Conservation (phyloP, 2,329 filamentous ascomycete species). For the Fusarium keratoplasticum region DNA sequence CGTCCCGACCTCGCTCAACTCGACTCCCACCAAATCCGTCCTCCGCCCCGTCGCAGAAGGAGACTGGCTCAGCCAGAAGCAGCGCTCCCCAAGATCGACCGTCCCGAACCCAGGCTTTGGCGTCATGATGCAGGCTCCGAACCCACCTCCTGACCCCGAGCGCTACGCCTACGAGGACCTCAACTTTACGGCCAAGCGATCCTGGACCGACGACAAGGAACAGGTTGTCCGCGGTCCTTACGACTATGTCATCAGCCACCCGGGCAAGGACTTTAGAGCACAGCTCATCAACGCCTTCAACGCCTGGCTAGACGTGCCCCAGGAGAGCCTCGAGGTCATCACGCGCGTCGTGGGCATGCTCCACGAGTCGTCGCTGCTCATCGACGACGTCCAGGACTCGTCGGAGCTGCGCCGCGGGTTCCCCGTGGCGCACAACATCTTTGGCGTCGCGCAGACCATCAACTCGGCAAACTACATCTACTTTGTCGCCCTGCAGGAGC, state of each 20-base stretch:
- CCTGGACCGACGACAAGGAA: constrained; percentile 81
- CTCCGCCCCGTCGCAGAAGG: constrained; percentile 68
- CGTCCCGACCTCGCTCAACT: constrained; percentile 46
- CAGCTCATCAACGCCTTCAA: constrained; percentile 87
- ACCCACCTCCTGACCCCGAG: constrained; percentile 59
- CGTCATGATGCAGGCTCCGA: constrained; percentile 51
- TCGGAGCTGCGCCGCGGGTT: constrained; percentile 81
- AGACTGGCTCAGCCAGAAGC: constrained; percentile 67
- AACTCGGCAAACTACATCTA: constrained; percentile 93
- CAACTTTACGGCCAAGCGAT: constrained; percentile 61
- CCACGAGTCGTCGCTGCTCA: constrained; percentile 83
- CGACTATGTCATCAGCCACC: constrained; percentile 82
- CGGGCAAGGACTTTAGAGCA: constrained; percentile 86
- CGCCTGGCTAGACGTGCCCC: constrained; percentile 80
- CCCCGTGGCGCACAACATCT: constrained; percentile 86
- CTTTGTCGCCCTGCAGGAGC: constrained; percentile 81
- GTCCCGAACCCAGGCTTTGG: constrained; percentile 28
- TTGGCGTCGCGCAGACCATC: constrained; percentile 88
- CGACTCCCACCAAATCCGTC: constrained; percentile 49
- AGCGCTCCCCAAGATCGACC: constrained; percentile 28
- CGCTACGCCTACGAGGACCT: constrained; percentile 68
- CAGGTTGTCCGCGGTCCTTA: constrained; percentile 81
- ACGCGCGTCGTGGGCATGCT: constrained; percentile 86
- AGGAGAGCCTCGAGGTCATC: constrained; percentile 76
- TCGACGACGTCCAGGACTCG: constrained; percentile 90